Base-by-base conservation (phyloP, 176 grass and related monocot genomes). In the Elaeis guineensis region DNA sequence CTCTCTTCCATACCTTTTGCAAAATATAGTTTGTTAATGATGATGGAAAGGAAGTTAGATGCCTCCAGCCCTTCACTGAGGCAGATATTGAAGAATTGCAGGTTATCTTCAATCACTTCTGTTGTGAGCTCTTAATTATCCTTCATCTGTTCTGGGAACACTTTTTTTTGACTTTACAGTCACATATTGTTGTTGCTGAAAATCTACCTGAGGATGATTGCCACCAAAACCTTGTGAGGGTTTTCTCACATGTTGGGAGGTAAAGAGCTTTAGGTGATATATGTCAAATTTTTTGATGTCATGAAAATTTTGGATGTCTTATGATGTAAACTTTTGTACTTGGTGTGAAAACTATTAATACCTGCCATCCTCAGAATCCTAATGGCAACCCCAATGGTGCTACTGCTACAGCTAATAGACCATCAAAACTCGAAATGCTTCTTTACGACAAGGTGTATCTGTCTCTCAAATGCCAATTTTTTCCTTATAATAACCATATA, bases 61-160 rank as follows among this genome's bases (percentile, higher is more conserved):
- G 57, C 57, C 4, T 26, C 30, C 24, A 59, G 25, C 57, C 16
- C 25, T 59, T 59, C 57, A 59, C 57, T 30, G 57, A 59, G 57
- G 11, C 57, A n/a, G 57, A 59, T 59, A 11, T 59, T 59, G 57
- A 59, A 59, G 57, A 59, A 59, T 16, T 59, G 57, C 57, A 59
- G 57, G 57, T 59, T 59, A 30, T 17, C 12, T 26, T 59, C 57
- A 9, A 2, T 35, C 32, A 35, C 7, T 35, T 9, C 32, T 35
- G 32, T 11, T 9, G 8, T 35, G 7, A 35, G 7, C 2, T 35
- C 32, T 35, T 35, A 9, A 35, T 35, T 35, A 35, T 35, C 17
- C 57, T 5, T 26, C 17, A 25, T 59, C 15, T 26, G 25, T 59
- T 8, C 25, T 16, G 16, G 16, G 23, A 12, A 26, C 16, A 25